Percentiles rank a stretch among this genome's conserved stretches.
Conservation (phyloP, 1,139 yeast genomes). For the Candida tropicalis region DNA sequence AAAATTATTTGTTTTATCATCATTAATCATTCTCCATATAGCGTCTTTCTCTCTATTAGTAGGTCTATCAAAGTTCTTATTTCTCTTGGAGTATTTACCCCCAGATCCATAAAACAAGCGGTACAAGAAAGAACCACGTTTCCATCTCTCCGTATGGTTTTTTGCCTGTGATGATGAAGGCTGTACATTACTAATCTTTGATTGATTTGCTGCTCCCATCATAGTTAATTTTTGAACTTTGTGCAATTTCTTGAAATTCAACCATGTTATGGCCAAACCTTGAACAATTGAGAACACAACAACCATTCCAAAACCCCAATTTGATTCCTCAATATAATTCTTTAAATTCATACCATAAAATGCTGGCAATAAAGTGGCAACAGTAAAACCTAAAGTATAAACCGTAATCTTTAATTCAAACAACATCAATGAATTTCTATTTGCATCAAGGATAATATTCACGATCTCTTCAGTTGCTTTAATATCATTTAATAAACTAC, state of each 20-base stretch:
- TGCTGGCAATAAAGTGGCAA: constrained; percentile 65
- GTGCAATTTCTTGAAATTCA: constrained; percentile 52
- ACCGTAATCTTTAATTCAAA: constrained; percentile 84
- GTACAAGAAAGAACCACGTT: constrained; percentile 22
- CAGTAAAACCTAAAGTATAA: constrained; percentile 80
- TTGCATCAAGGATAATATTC: constrained; percentile 91
- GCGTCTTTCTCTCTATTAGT: constrained; percentile 55
- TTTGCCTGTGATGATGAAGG: constrained; percentile 6
- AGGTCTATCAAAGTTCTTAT: constrained; percentile 34
- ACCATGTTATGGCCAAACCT: constrained; percentile 44
- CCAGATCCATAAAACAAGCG: constrained; percentile 32
- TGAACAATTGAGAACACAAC: constrained; percentile 51
- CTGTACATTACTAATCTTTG: constrained; percentile 3
- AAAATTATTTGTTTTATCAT: constrained; percentile 42
- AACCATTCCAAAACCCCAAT: constrained; percentile 64
- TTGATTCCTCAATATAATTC: constrained; percentile 82
- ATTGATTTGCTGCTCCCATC: constrained; percentile 37
- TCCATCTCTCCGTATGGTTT: not conserved
- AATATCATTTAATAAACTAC: constrained; percentile 79
- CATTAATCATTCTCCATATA: constrained; percentile 76
- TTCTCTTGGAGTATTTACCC: constrained; percentile 16
- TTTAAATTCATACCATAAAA: constrained; percentile 95
- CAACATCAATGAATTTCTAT: constrained; percentile 90
- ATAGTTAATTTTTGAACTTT: constrained; percentile 67
- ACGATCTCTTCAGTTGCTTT: constrained; percentile 95